A percentile compares a stretch with the other conserved stretches of the same genome.
Evolutionary conservation across 1,139 yeast species (phyloP).

Genomic region (Trichomonascaceae sp.): DNA sequence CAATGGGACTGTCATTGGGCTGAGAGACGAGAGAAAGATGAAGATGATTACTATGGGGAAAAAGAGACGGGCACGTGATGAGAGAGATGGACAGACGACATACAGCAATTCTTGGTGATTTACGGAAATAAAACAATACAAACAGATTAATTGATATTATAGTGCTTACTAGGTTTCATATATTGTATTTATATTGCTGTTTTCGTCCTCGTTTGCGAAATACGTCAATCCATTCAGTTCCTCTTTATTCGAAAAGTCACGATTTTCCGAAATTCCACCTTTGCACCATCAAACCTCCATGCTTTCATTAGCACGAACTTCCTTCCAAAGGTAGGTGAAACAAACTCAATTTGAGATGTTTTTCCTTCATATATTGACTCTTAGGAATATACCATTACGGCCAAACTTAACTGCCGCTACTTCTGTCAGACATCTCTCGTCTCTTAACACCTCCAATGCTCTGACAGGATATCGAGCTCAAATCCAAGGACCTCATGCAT

Average conservation of each 20-base stretch:
- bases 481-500: slow-evolving; percentile 3
- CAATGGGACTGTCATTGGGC: slow-evolving; percentile 11
- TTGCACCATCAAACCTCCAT: not conserved
- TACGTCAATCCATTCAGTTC: not conserved
- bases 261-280: not conserved
- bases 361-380: not conserved
- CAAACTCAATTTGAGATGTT: no score
- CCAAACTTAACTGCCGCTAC: not conserved
- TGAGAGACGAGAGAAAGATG: not conserved
- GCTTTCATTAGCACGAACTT: slow-evolving; percentile 1
- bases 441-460: slow-evolving; percentile 11
- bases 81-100: not conserved
- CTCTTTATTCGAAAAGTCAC: not conserved
- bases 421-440: slow-evolving; percentile 1
- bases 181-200: not conserved
- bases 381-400: not conserved
- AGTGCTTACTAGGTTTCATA: not conserved
- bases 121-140: not conserved
- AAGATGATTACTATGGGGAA: not conserved
- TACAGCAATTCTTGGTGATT: not conserved
- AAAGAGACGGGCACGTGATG: not conserved
- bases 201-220: no score
- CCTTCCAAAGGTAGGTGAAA: not conserved
- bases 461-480: slow-evolving; percentile 16
- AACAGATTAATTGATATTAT: not conserved